Evolutionary conservation across 345 rosid genomes (phyloP).

Genomic region (Populus ilicifolia): DNA sequence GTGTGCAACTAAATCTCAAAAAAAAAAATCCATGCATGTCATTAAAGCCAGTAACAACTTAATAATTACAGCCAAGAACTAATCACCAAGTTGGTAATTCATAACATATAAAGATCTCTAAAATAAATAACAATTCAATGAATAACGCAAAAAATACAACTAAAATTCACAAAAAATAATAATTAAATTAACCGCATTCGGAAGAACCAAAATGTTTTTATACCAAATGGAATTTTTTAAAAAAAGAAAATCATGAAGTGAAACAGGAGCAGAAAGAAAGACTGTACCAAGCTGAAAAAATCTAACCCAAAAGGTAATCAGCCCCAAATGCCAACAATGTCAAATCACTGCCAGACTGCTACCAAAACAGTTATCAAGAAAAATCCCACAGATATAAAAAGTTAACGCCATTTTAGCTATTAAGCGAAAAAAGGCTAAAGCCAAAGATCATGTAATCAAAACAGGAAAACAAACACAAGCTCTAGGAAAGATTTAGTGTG

Average conservation of each 20-base stretch:
- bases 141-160: background rate
- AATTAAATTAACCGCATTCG: background rate
- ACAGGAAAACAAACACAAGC: slow-evolving; percentile 3
- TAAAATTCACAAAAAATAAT: background rate
- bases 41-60: background rate
- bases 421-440: background rate
- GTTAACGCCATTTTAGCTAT: background rate
- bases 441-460: background rate
- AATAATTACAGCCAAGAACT: background rate
- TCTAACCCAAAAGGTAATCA: background rate
- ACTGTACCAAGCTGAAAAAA: background rate
- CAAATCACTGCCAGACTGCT: background rate
- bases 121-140: background rate
- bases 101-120: background rate
- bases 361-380: background rate
- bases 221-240: background rate
- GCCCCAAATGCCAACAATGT: background rate
- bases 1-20: background rate
- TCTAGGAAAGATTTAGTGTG: slow-evolving; percentile 1
- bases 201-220: background rate
- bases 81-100: background rate
- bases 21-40: background rate
- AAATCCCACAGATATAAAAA: background rate
- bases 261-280: background rate
- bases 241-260: background rate